phyloP scores from a whole-genome alignment of 2,329 filamentous ascomycete species.

The Dryadomyces quercivorus region DNA sequence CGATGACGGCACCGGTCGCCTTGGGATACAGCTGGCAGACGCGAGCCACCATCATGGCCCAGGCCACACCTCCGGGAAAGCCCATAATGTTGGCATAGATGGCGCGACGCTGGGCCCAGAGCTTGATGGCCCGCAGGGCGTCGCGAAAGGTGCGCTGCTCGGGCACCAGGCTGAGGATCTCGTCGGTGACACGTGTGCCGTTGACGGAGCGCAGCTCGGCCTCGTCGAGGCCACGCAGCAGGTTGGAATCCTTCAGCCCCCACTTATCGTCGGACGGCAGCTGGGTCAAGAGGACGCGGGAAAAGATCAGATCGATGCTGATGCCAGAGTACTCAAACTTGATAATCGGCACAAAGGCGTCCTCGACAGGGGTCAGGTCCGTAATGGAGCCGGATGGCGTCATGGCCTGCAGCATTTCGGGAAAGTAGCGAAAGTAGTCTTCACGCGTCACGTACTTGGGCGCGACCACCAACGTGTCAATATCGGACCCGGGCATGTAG shows the following conservation, averaged over 20 bases:
- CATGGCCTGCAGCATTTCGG: constrained; percentile 65
- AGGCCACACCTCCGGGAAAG: constrained; percentile 92
- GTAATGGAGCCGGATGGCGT: constrained; percentile 68
- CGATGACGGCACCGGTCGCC: constrained; percentile 75
- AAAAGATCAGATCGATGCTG: constrained; percentile 90
- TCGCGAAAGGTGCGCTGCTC: constrained; percentile 82
- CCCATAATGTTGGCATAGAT: constrained; percentile 96
- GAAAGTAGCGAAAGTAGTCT: constrained; percentile 87
- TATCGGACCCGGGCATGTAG: constrained; percentile 91
- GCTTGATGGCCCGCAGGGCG: constrained; percentile 82
- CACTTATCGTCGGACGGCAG: constrained; percentile 57
- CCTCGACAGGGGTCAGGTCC: constrained; percentile 73
- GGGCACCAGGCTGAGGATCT: constrained; percentile 80
- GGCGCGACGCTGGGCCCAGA: constrained; percentile 87
- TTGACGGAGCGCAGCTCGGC: constrained; percentile 81
- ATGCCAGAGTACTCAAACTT: constrained; percentile 87
- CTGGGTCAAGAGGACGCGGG: constrained; percentile 58
- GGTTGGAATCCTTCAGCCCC: constrained; percentile 68
- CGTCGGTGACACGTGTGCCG: constrained; percentile 86
- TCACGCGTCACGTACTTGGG: constrained; percentile 80
- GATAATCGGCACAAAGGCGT: constrained; percentile 93
- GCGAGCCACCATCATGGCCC: constrained; percentile 93
- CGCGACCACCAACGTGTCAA: constrained; percentile 87
- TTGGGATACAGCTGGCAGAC: constrained; percentile 95
- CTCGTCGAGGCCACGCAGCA: constrained; percentile 78